Conservation (phyloP, 306 rosid genomes). For the Ammopiptanthus mongolicus region DNA sequence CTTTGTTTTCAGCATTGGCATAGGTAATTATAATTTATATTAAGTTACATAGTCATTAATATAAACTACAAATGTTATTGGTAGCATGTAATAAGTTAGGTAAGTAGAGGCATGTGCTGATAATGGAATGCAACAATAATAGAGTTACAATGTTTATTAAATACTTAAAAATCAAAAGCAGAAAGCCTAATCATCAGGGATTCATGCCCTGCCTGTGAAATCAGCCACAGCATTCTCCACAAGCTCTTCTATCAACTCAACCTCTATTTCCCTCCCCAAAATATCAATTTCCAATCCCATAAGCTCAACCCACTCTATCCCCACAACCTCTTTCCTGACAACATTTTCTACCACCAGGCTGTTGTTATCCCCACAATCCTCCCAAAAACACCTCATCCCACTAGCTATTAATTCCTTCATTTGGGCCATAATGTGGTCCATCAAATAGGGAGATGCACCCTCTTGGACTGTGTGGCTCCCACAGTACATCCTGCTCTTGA, state of each 20-base stretch:
- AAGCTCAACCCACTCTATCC: slow-evolving; percentile 65
- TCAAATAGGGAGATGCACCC: slow-evolving; percentile 34
- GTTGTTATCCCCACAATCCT: slow-evolving; percentile 56
- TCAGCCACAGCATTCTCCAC: slow-evolving; percentile 68
- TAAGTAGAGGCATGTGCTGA: slow-evolving; percentile 31
- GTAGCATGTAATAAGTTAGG: slow-evolving; percentile 45
- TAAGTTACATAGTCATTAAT: background rate
- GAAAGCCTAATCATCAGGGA: slow-evolving; percentile 14
- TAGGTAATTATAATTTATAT: background rate
- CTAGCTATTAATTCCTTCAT: slow-evolving; percentile 64
- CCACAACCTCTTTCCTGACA: slow-evolving; percentile 67
- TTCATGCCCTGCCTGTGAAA: slow-evolving; percentile 42
- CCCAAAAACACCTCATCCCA: slow-evolving; percentile 45
- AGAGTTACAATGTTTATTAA: slow-evolving; percentile 30
- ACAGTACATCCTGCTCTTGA: slow-evolving; percentile 19
- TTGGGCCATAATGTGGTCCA: slow-evolving; percentile 63
- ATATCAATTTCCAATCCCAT: slow-evolving; percentile 55
- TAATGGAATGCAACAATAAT: slow-evolving; percentile 39
- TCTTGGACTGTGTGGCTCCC: slow-evolving; percentile 34
- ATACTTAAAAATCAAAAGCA: background rate
- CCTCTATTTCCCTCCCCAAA: slow-evolving; percentile 68
- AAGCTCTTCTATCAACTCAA: slow-evolving; percentile 63
- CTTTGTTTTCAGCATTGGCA: background rate
- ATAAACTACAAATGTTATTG: slow-evolving; percentile 19
- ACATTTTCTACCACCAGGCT: slow-evolving; percentile 71